Evolutionary conservation across 257 asterid species (phyloP).

Genomic region (Primulina eburnea): DNA sequence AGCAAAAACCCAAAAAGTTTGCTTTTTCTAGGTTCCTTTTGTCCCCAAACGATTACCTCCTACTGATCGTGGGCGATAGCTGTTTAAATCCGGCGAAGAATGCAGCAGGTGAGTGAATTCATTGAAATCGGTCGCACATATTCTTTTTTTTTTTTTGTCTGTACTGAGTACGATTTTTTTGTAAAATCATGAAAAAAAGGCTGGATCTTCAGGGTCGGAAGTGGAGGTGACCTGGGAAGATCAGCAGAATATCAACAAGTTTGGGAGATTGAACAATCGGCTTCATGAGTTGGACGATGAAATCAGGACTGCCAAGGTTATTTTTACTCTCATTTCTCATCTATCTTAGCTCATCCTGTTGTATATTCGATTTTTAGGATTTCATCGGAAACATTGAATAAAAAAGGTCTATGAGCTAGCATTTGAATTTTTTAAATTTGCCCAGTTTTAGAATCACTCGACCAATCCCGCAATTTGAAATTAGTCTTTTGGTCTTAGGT

Average conservation of each 20-base stretch:
- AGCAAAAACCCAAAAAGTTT: too few relatives aligned
- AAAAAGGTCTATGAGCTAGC: not conserved
- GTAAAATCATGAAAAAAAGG: slow-evolving; percentile 33
- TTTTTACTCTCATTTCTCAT: not conserved
- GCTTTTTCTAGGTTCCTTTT: too few relatives aligned
- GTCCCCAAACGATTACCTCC: not conserved
- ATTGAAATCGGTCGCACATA: not conserved
- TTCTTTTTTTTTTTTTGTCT: too few relatives aligned
- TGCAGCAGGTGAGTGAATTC: not conserved
- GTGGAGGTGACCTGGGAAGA: slow-evolving; percentile 93
- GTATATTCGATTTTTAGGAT: not conserved
- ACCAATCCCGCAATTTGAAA: not conserved
- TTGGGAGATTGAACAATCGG: slow-evolving; percentile 81
- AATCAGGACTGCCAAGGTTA: slow-evolving; percentile 82
- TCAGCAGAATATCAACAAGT: slow-evolving; percentile 92
- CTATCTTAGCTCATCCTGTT: too few relatives aligned
- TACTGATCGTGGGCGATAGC: not conserved
- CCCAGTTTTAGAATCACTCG: too few relatives aligned
- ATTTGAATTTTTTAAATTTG: too few relatives aligned
- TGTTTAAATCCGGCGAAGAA: not conserved
- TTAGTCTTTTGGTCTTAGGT: not conserved
- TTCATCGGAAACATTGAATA: not conserved
- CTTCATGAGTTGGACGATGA: slow-evolving; percentile 91
- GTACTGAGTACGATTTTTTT: not conserved
- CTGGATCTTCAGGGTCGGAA: slow-evolving; percentile 69